phyloP scores from a whole-genome alignment of 2,329 filamentous ascomycete genomes.

The Ilyonectria destructans region DNA sequence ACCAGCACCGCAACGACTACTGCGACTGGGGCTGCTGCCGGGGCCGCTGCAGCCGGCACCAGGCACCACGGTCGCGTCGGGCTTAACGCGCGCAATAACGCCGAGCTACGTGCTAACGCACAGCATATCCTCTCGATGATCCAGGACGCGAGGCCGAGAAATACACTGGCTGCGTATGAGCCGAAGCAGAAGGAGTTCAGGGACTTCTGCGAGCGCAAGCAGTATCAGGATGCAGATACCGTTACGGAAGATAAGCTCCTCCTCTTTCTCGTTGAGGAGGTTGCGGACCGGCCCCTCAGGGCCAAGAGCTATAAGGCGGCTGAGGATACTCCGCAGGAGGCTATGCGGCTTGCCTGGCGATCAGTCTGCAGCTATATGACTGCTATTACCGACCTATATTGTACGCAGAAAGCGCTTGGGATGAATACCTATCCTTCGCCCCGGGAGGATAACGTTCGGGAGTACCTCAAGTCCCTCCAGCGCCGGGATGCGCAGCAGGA shows the following conservation, averaged over 20 bases:
- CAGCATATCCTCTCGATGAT: conserved; percentile 7
- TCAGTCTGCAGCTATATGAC: conserved; percentile 7
- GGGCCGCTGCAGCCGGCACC: not conserved
- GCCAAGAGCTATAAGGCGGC: too few relatives aligned
- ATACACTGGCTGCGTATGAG: not conserved
- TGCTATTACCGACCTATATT: conserved; percentile 4
- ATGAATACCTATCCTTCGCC: not conserved
- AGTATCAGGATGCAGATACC: not conserved
- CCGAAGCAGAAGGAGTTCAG: conserved; percentile 7
- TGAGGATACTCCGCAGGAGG: not conserved
- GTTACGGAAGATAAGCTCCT: too few relatives aligned
- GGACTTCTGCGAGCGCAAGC: conserved; percentile 9
- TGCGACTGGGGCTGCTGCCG: too few relatives aligned
- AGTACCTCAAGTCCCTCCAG: too few relatives aligned
- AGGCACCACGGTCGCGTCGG: not conserved
- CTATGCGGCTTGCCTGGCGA: conserved; percentile 9
- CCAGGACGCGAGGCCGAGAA: conserved; percentile 1
- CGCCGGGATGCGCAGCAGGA: too few relatives aligned
- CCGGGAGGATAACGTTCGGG: too few relatives aligned
- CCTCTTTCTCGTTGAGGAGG: too few relatives aligned
- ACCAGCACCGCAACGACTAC: too few relatives aligned
- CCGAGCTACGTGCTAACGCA: conserved; percentile 1
- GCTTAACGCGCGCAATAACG: conserved; percentile 7
- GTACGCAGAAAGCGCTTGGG: conserved; percentile 2
- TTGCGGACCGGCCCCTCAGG: too few relatives aligned